These are phyloP conservation scores for Trichoderma aggressivum DNA, from an alignment of 2,329 filamentous ascomycete species.

Conservation along the genomic window DNA sequence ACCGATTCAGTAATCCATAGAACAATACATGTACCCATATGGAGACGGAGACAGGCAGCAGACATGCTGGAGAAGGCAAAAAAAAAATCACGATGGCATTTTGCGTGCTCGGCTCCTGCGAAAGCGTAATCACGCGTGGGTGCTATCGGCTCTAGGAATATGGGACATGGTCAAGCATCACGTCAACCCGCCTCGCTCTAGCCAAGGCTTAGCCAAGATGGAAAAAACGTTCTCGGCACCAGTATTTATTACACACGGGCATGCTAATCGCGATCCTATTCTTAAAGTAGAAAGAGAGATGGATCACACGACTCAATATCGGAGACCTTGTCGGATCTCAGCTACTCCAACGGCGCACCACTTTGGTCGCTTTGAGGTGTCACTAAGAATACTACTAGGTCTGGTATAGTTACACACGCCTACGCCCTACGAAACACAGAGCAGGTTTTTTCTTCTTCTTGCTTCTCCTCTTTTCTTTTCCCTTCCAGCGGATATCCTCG, in stretches of 20 bases:
- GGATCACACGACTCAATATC: conserved; percentile 10
- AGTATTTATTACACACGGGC: neutral
- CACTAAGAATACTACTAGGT: neutral
- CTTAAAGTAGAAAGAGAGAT: neutral
- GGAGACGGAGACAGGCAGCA: neutral
- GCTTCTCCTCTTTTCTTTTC: neutral
- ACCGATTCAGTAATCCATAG: neutral
- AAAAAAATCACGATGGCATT: neutral
- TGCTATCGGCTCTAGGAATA: neutral
- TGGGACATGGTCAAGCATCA: neutral
- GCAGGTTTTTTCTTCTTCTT: neutral
- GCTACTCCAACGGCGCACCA: neutral
- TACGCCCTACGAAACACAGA: neutral
- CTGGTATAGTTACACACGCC: neutral
- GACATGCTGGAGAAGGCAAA: neutral
- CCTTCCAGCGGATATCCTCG: neutral
- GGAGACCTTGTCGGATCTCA: neutral
- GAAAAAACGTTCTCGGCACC: neutral
- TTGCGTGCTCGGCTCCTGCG: neutral
- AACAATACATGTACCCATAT: neutral
- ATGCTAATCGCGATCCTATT: neutral
- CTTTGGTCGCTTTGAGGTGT: neutral
- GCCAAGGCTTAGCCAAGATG: neutral
- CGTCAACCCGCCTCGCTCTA: neutral
- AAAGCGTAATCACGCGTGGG: neutral